Evolutionary conservation across 1,139 yeast species (phyloP), one percentile per base, ranked within the genome.

Genomic region (Fermentozyma sake): DNA sequence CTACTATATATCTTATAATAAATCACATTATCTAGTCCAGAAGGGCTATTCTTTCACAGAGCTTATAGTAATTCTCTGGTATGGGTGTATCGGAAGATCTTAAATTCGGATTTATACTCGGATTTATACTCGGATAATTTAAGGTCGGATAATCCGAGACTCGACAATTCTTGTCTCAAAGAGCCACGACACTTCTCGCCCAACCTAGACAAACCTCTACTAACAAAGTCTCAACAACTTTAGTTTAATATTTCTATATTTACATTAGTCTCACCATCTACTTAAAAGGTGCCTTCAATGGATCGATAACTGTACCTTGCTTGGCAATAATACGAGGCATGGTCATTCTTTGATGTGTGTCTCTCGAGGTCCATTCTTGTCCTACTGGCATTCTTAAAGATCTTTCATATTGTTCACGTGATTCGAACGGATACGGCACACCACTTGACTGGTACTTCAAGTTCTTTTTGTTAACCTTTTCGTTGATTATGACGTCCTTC

Each of bases 311-410:
- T 33, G 75, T 68, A 48, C 97, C 96, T 44, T 85, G 87, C 56
- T 87, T 87, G 33, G 85, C 79, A 39, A 85, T 68, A 24, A 91
- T 79, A 47, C 85, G 72, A 25, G 98, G 98, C 76, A 84, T 87
- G 34, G 93, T 85, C 44, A 85, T 62, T 51, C 76, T 76, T 62
- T 87, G 95, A 61, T 85, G 94, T 2, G 95, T 78, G 31, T 77
- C 83, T 48, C 87, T 76, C 8, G 95, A 75, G 4, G 93, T 79
- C 97, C 97, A 91, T 61, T 91, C 96, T 57, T 85, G 95, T 17
- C 98, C 98, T 37, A 91, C 66, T n/a, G 98, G 97, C 87, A 87
- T 82, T 50, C 95, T 74, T 46, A 91, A 66, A 3, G 95, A 79
- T 50, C 95, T 74, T 56, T 91, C 98, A 55, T 91, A 93, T 59